Evolutionary conservation across 805 yeast species (phyloP), one percentile per base, ranked within the genome.

Genomic region (Torulaspora gathmanii): DNA sequence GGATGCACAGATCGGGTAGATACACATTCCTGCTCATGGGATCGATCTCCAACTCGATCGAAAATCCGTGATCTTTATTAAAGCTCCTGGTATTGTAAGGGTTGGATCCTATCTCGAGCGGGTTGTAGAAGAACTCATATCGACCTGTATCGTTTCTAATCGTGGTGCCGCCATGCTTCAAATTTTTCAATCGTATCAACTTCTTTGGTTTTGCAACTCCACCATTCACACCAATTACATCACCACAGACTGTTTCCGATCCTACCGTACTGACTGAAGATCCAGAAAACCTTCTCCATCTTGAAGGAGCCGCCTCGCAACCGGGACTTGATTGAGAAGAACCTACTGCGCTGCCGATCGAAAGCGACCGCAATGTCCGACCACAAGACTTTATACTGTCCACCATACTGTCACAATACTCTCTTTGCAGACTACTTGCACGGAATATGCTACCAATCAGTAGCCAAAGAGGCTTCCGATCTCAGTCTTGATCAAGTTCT

Each of bases 121-220:
- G 55, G 36, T 51, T 40, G 38, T 55, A 55, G 20, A 46, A 45
- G 28, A 53, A 55, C 15, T 53, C 51, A 26, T 31, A 47, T 8
- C 48, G 42, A 5, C 50, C 53, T 5, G 49, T 23, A 29, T 53
- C 55, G 29, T 53, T 53, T 30, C 44, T 44, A n/a, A 55, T 44
- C 13, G 54, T 53, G 5, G 58, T 55, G n/a, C 58, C 57, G 23
- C 50, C 49, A 28, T 53, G 46, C 44, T 51, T 51, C 34, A 55
- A 37, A 20, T 46, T 40, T 22, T 43, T 49, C 13, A 55, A 40
- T 26, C 47, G 50, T 5, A 54, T 33, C 26, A 41, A 33, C 35
- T 53, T 53, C 34, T 31, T 41, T 3, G 46, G 48, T 23, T 44
- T 44, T 5, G 5, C 33, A 4, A 16, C 17, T 5, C 12, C 16